Conservation (phyloP, 208 protist species). For the Acanthamoeba sp. region DNA sequence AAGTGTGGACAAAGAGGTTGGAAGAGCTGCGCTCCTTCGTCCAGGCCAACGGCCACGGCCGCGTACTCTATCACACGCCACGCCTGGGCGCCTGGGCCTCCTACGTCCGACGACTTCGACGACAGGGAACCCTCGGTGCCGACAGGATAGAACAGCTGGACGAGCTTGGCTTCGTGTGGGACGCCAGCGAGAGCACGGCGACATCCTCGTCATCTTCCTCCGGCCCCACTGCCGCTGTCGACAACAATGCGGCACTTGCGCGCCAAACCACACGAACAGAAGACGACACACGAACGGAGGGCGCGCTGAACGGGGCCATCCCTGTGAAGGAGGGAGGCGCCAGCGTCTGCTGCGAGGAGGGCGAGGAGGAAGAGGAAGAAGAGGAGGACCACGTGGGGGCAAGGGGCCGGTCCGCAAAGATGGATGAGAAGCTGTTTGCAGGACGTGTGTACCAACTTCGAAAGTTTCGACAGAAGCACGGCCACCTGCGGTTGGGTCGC, state of each 20-base stretch:
- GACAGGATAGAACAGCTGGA: neutral
- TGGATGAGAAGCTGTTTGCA: slow-evolving; percentile 12
- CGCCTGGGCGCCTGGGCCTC: neutral
- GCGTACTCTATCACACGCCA: neutral
- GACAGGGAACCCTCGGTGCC: neutral
- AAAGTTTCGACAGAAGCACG: neutral
- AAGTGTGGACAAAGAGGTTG: neutral
- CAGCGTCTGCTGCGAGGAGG: neutral
- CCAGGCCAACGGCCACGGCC: neutral
- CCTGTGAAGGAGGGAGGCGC: neutral
- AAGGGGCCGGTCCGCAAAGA: neutral
- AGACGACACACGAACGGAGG: neutral
- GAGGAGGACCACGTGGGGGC: neutral
- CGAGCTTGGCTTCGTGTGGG: neutral
- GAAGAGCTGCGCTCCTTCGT: neutral
- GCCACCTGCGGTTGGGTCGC: neutral
- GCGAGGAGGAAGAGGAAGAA: neutral
- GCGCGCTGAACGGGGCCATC: too few species aligned
- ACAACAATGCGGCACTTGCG: neutral
- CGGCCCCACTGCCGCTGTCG: neutral
- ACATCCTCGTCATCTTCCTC: neutral
- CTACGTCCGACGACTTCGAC: neutral
- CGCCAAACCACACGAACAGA: neutral
- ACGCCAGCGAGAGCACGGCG: neutral
- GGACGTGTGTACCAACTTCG: slow-evolving; percentile 1